Evolutionary conservation across 306 rosid species (phyloP).

Genomic region (Prinsepia uniflora): DNA sequence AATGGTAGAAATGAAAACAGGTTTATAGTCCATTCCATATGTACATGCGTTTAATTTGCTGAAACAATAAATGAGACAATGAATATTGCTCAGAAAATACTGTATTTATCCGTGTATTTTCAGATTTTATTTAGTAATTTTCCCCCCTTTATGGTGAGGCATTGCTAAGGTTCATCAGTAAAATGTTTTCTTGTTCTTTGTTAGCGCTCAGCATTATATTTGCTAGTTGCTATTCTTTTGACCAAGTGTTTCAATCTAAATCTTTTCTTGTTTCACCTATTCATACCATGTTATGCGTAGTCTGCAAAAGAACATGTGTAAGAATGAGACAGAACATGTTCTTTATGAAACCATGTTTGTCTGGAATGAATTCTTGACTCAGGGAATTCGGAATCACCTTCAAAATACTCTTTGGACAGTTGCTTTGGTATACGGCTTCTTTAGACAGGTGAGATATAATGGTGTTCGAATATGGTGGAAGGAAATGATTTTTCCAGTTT

Average conservation of each 20-base stretch:
- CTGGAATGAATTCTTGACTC: constrained; percentile 96
- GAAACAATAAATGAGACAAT: constrained; percentile 16
- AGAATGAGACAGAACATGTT: constrained; percentile 40
- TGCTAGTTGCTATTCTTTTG: neutral
- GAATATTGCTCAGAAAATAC: neutral
- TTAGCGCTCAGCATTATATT: neutral
- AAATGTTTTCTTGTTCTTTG: neutral
- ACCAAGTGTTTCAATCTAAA: neutral
- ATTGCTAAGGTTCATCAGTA: neutral
- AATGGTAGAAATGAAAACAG: constrained; percentile 80
- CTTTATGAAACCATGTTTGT: constrained; percentile 89
- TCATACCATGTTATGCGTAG: constrained; percentile 92
- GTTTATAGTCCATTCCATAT: constrained; percentile 62
- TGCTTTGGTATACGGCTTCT: constrained; percentile 86
- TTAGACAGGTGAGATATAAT: constrained; percentile 67
- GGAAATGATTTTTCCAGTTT: neutral
- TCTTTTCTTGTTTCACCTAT: constrained; percentile 48
- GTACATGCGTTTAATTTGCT: constrained; percentile 41
- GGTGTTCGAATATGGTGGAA: constrained; percentile 1
- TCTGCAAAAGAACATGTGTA: constrained; percentile 83
- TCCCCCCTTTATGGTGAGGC: neutral
- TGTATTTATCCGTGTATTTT: neutral
- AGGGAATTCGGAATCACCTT: constrained; percentile 71
- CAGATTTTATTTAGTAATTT: neutral
- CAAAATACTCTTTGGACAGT: constrained; percentile 87